Evolutionary conservation across 352 stramenopile genomes (phyloP), one percentile per base, ranked within the genome.

Genomic region (Phytophthora pini): DNA sequence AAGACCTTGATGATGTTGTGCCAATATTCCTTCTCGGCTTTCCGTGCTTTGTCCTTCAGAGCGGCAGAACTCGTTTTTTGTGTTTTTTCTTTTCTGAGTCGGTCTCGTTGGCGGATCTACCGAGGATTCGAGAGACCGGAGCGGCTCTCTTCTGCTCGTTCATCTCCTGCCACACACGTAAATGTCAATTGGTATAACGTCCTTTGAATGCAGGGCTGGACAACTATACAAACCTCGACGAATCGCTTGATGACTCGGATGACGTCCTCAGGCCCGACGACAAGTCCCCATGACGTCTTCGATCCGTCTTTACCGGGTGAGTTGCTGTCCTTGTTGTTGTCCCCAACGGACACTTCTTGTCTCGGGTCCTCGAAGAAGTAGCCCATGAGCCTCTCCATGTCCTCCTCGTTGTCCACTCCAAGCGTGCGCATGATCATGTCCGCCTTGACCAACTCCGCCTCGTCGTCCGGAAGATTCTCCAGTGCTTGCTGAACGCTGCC

Each of bases 351-450:
- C 5, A 89, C 71, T 22, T 91, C 79, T 15, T 80, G 76, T 22
- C 76, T 74, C 15, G 84, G 80, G 40, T 94, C 82, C 38, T 92
- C 74, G 56, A 88, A 94, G 50, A 94, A 92, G 40, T 84, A 79
- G 0, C 75, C 79, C 72, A 97, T 86, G 11, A 98, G 63, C 1
- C 77, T 83, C 59, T 91, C 79, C 72, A 98, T 89, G 44, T 97
- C 90, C n/a, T 77, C 65, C 53, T 98, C 90, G 34, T 76, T 93
- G 44, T 95, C 84, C 17, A 97, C 70, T 5, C 91, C 92, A 2
- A 98, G 74, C 15, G 90, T 72, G 1, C 83, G 74, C 68, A 98
- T 86, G 66, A 98, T 93, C 65, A 89, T 87, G 56, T 98, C 88
- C 3, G 92, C 90, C 41, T 92, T 88, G 29, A 93, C 84, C 1